These are phyloP conservation scores for Entrophospora sp. DNA, from an alignment of 192 early-diverging fungal genomes.

Conservation along the genomic window DNA sequence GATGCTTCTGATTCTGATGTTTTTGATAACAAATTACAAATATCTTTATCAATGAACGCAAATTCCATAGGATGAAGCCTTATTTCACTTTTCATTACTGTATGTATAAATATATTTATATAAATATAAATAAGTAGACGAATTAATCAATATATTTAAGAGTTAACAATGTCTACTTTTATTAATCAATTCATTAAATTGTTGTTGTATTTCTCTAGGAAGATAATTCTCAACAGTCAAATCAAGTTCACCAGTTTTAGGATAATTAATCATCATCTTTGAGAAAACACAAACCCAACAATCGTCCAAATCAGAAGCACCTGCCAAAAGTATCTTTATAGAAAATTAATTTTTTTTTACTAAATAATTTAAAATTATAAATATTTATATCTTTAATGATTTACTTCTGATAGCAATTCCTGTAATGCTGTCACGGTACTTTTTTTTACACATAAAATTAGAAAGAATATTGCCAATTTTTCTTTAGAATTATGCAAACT, in stretches of 20 bases:
- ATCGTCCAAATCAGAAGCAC: neutral
- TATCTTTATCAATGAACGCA: constrained; percentile 11
- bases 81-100: constrained; percentile 5
- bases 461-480: constrained; percentile 5
- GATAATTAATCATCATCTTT: constrained; percentile 9
- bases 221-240: neutral
- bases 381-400: neutral
- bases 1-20: too few relatives aligned
- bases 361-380: neutral
- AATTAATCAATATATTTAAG: too few relatives aligned
- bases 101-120: too few relatives aligned
- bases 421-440: neutral
- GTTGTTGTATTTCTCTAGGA: neutral
- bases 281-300: constrained; percentile 15
- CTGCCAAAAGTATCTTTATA: constrained; percentile 1
- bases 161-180: constrained; percentile 2
- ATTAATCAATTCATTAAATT: neutral
- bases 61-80: constrained; percentile 17
- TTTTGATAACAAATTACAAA: neutral
- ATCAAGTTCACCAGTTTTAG: constrained; percentile 1
- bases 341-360: neutral
- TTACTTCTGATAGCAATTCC: neutral
- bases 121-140: too few relatives aligned
- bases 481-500: neutral
- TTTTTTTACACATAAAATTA: constrained; percentile 6